These are phyloP conservation scores for Thelephora terrestris DNA, from an alignment of 1,284 basidiomycete genomes.

Conservation along the genomic window DNA sequence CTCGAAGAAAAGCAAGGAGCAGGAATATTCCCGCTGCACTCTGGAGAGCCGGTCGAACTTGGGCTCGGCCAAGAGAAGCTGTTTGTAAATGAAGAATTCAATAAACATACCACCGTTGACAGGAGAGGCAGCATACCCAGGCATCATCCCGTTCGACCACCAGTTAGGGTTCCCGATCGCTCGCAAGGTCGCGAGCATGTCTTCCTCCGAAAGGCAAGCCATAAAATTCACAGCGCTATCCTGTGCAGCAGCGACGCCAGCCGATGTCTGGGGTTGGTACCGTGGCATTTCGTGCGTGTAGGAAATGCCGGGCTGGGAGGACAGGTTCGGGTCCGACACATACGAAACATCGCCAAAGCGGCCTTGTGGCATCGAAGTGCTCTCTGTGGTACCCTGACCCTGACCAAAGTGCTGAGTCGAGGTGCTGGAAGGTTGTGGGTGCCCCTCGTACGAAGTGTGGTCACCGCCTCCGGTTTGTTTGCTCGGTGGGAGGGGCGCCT, in stretches of 20 bases:
- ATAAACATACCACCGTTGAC: neutral
- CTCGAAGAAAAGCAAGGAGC: too few species aligned
- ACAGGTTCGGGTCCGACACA: conserved; percentile 6
- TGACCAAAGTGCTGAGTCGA: conserved; percentile 2
- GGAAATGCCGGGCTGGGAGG: conserved; percentile 16
- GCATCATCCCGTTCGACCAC: conserved; percentile 77
- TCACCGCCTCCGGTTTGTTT: conserved; percentile 11
- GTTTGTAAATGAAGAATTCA: too few species aligned
- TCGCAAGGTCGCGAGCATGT: conserved; percentile 62
- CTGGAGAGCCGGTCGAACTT: too few species aligned
- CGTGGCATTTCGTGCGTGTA: conserved; percentile 13
- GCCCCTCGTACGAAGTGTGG: conserved; percentile 9
- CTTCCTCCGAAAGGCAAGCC: conserved; percentile 22
- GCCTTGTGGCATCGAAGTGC: conserved; percentile 1
- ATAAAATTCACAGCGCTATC: conserved; percentile 2
- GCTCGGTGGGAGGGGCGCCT: conserved; percentile 32
- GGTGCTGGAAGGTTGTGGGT: conserved; percentile 1
- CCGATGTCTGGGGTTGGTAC: conserved; percentile 3
- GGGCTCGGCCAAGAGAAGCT: too few species aligned
- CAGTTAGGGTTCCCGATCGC: conserved; percentile 59
- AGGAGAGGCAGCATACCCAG: conserved; percentile 37
- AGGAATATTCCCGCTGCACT: too few species aligned
- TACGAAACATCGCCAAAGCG: neutral
- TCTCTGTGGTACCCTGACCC: neutral
- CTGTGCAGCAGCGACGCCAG: neutral